Conservation (phyloP, 2,329 filamentous ascomycete genomes). For the Colletotrichum tabaci region DNA sequence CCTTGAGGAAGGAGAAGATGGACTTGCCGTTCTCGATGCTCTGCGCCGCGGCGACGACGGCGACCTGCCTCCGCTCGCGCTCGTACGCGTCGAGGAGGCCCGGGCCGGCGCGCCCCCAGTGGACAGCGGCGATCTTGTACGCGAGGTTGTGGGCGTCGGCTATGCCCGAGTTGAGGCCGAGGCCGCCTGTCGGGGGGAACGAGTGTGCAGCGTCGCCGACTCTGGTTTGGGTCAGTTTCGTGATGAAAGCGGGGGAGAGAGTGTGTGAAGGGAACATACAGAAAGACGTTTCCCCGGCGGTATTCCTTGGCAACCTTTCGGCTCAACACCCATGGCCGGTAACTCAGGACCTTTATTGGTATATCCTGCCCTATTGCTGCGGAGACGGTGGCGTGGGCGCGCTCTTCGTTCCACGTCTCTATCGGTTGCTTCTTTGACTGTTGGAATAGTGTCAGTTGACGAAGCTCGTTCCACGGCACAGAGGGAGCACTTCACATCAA, state of each 20-base stretch:
- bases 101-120: constrained; percentile 49
- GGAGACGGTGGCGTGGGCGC: constrained; percentile 51
- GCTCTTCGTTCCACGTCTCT: constrained; percentile 53
- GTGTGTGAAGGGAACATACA: constrained; percentile 48
- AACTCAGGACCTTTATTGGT: constrained; percentile 56
- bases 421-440: constrained; percentile 53
- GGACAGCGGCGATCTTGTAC: constrained; percentile 56
- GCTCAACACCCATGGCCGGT: constrained; percentile 58
- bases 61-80: constrained; percentile 55
- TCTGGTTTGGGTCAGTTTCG: constrained; percentile 29
- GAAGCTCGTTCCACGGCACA: neutral
- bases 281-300: constrained; percentile 52
- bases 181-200: constrained; percentile 52
- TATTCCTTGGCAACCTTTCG: constrained; percentile 58
- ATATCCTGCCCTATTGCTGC: constrained; percentile 52
- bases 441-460: neutral
- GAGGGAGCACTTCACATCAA: constrained; percentile 51
- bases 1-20: constrained; percentile 58
- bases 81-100: constrained; percentile 55
- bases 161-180: constrained; percentile 51
- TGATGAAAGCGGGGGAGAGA: too few species aligned
- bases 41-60: constrained; percentile 56
- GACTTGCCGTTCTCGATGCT: constrained; percentile 60
- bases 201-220: constrained; percentile 52
- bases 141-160: constrained; percentile 52